Evolutionary conservation across 2,329 filamentous ascomycete genomes (phyloP), one percentile per base, ranked within the genome.

Genomic region (Trichophyton simii): DNA sequence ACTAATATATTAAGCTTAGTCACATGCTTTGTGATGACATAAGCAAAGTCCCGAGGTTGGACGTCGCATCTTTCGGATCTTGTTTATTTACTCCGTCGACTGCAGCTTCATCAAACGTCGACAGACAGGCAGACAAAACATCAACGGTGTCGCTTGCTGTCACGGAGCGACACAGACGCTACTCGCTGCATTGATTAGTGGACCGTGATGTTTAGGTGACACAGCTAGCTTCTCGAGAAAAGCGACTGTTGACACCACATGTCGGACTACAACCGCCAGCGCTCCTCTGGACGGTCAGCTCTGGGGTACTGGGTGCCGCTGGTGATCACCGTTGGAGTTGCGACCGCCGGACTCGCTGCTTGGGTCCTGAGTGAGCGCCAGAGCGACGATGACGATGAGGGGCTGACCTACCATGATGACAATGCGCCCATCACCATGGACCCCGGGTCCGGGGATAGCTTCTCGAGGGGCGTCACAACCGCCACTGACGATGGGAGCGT

Each of bases 291-390:
- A 22, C 68, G 70, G 60, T 76, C 76, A 18, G 69, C 73, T 41
- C 67, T 78, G 65, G 76, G 86, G 70, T 92, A 95, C 77, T 96
- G 91, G 89, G 83, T 96, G 63, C 92, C 92, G 65, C 81, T 97
- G 61, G 87, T 86, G 66, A 76, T 96, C 66, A 96, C 91, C 58
- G 85, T 95, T 62, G 91, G 90, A 55, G 84, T 95, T 67, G 92
- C 92, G 63, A 90, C 91, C 22, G 86, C 88, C 61, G 91, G 91
- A 38, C 77, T 95, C 57, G 91, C 87, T 59, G 90, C 90, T 62
- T 97, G 92, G 92, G 84, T 91, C 63, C 96, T 91, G 91, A 95
- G 88, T 73, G 91, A 95, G 76, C 87, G 89, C 69, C 84, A 82
- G 69, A 86, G 88, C 66, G 83, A 86, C 62, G 86, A 89, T 60